Percentiles rank a stretch among this genome's conserved stretches.
These are phyloP conservation scores for Malus hybrid DNA, from an alignment of 331 rosid species.

Conservation along the genomic window DNA sequence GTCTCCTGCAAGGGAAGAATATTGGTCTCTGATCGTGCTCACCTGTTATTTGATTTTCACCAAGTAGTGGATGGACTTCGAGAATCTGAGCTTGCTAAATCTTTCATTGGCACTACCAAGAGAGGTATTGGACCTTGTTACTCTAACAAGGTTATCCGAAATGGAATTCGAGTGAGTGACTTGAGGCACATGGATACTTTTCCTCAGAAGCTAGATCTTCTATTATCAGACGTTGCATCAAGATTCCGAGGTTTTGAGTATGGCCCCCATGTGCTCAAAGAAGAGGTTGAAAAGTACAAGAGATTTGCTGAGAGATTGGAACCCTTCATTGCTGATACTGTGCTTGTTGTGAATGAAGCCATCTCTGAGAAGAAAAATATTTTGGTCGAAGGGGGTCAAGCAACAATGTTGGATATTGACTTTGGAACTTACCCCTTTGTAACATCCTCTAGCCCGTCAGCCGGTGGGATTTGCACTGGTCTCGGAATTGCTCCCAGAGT, in stretches of 20 bases:
- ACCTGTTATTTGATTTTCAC: constrained; percentile 86
- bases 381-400: constrained; percentile 98
- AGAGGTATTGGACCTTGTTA: constrained; percentile 98
- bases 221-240: constrained; percentile 63
- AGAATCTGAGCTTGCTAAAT: constrained; percentile 84
- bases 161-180: constrained; percentile 91
- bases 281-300: constrained; percentile 85
- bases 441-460: constrained; percentile 97
- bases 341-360: constrained; percentile 72
- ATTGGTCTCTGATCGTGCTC: constrained; percentile 89
- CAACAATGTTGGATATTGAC: constrained; percentile 92
- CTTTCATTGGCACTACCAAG: constrained; percentile 94
- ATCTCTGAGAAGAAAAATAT: constrained; percentile 66
- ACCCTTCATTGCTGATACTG: constrained; percentile 79
- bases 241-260: constrained; percentile 79
- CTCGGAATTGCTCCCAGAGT: constrained; percentile 93
- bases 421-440: constrained; percentile 97
- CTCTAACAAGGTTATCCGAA: constrained; percentile 77
- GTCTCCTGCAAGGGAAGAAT: constrained; percentile 88
- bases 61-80: constrained; percentile 81
- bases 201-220: constrained; percentile 70
- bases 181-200: constrained; percentile 86
- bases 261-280: constrained; percentile 57
- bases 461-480: constrained; percentile 96
- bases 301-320: constrained; percentile 90